A percentile compares a stretch with the other conserved stretches of the same genome.
Conservation (phyloP, 2,329 filamentous ascomycete genomes). For the Talaromyces sp. region DNA sequence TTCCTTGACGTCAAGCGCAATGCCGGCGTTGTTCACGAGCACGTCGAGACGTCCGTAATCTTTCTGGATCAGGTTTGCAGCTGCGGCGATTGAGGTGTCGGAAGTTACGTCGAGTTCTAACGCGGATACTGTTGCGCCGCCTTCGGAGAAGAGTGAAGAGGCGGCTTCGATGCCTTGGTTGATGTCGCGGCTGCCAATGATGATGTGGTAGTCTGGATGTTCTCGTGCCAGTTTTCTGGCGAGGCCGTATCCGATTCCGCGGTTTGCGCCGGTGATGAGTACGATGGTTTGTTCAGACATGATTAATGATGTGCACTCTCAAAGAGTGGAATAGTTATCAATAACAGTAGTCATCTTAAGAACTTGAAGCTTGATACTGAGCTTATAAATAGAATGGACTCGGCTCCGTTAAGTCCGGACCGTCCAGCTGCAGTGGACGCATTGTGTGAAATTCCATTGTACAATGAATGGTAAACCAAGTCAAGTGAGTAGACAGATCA, state of each 20-base stretch:
- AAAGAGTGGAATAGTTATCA: too few species aligned
- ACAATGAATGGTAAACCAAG: too few species aligned
- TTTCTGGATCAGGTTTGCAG: background rate
- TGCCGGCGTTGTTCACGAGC: conserved; percentile 7
- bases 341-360: too few species aligned
- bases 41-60: conserved; percentile 6
- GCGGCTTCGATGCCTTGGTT: conserved; percentile 1
- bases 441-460: too few species aligned
- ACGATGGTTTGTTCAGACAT: background rate
- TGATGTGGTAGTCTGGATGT: conserved; percentile 4
- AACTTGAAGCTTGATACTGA: too few species aligned
- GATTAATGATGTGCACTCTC: too few species aligned
- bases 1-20: conserved; percentile 4
- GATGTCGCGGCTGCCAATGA: conserved; percentile 4
- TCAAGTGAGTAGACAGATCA: background rate
- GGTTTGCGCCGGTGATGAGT: conserved; percentile 5
- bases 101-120: conserved; percentile 6
- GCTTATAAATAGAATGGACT: too few species aligned
- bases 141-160: background rate
- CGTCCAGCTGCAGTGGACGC: too few species aligned
- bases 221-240: background rate
- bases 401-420: too few species aligned
- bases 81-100: conserved; percentile 4
- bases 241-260: conserved; percentile 2
- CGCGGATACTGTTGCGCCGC: background rate